These are phyloP conservation scores for Cutaneotrichosporon mucoides DNA, from an alignment of 1,284 basidiomycete species.

Conservation along the genomic window DNA sequence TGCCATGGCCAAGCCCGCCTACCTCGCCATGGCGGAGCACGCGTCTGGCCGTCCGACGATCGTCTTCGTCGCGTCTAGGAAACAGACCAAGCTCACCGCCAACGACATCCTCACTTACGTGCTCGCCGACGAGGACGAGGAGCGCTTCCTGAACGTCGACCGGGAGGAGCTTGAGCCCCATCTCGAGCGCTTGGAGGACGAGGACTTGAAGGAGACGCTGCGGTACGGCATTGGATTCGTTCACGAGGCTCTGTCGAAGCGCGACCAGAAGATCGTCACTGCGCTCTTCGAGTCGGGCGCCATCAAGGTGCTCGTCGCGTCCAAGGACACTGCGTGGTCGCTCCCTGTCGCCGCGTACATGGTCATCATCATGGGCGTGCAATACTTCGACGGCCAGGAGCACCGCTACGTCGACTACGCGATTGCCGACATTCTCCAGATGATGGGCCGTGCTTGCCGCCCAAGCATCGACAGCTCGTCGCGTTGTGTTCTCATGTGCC, in stretches of 20 bases:
- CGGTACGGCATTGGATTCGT: conserved; percentile 92
- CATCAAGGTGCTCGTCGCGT: conserved; percentile 89
- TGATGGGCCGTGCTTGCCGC: conserved; percentile 95
- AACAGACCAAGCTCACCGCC: conserved; percentile 89
- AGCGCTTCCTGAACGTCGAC: conserved; percentile 88
- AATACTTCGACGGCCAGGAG: conserved; percentile 91
- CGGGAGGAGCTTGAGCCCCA: conserved; percentile 78
- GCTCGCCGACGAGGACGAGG: conserved; percentile 76
- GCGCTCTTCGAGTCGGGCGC: conserved; percentile 91
- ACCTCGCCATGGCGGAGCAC: conserved; percentile 87
- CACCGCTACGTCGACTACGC: conserved; percentile 97
- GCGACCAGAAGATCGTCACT: conserved; percentile 91
- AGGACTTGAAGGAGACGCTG: conserved; percentile 72
- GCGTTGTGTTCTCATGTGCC: conserved; percentile 92
- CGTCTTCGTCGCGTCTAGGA: conserved; percentile 86
- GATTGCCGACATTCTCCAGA: conserved; percentile 94
- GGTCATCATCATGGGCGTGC: conserved; percentile 98
- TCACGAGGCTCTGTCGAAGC: conserved; percentile 86
- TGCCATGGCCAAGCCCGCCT: conserved; percentile 97
- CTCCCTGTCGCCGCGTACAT: conserved; percentile 90
- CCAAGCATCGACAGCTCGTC: conserved; percentile 79
- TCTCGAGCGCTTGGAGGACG: conserved; percentile 77
- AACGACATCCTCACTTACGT: conserved; percentile 89
- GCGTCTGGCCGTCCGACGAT: conserved; percentile 82
- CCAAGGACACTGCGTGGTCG: conserved; percentile 94